phyloP scores from a whole-genome alignment of 2,329 filamentous ascomycete genomes.

The Microascus cirrosus region DNA sequence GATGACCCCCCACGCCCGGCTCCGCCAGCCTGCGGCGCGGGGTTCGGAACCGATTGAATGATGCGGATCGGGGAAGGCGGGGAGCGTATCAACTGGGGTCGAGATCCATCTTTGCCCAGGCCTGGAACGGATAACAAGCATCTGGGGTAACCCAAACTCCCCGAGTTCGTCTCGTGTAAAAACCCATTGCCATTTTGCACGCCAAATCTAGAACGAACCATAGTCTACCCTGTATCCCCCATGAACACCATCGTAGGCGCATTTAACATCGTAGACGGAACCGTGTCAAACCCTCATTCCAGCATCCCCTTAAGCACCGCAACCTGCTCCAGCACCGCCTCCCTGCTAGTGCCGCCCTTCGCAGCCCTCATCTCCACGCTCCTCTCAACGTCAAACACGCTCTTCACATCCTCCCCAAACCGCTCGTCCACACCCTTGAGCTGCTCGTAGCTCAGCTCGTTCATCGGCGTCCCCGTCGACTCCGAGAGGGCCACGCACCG shows the following conservation, averaged over 20 bases:
- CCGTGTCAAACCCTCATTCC: slow-evolving; percentile 7
- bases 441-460: slow-evolving; percentile 55
- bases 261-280: not conserved
- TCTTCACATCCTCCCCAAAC: slow-evolving; percentile 60
- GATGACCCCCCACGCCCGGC: too few relatives aligned
- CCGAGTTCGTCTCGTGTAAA: not conserved
- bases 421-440: slow-evolving; percentile 56
- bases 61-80: too few relatives aligned
- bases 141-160: not conserved
- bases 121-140: not conserved
- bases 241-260: not conserved
- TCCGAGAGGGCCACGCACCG: slow-evolving; percentile 59
- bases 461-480: slow-evolving; percentile 54
- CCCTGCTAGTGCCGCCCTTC: slow-evolving; percentile 67
- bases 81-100: not conserved
- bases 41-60: too few relatives aligned
- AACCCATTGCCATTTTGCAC: not conserved
- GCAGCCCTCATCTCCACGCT: slow-evolving; percentile 71
- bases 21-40: too few relatives aligned
- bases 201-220: not conserved
- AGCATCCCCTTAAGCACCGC: slow-evolving; percentile 31
- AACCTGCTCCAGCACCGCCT: slow-evolving; percentile 54
- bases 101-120: not conserved
- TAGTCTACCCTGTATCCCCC: not conserved
- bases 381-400: slow-evolving; percentile 69